Evolutionary conservation across 2,329 filamentous ascomycete genomes (phyloP).

Genomic region (Talaromyces rugulosus): DNA sequence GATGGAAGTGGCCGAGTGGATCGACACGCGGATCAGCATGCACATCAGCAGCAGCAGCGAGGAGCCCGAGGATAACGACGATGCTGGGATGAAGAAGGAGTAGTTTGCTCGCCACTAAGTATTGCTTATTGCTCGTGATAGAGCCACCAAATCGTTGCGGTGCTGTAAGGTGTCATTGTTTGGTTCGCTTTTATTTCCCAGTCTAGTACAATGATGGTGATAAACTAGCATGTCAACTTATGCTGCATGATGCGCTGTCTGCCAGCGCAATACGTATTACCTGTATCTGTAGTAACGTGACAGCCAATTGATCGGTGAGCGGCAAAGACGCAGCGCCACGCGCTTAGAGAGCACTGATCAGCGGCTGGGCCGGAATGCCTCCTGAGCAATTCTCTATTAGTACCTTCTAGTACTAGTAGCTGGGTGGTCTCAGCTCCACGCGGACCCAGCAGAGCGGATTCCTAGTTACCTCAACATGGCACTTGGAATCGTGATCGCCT

Average conservation of each 20-base stretch:
- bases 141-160: background rate
- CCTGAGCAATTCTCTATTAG: background rate
- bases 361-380: background rate
- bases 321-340: background rate
- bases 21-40: conserved; percentile 36
- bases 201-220: background rate
- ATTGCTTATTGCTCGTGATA: too few relatives aligned
- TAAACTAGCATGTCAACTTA: background rate
- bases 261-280: background rate
- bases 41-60: conserved; percentile 21
- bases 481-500: background rate
- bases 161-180: background rate
- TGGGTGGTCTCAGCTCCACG: background rate
- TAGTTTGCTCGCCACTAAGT: background rate
- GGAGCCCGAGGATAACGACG: conserved; percentile 15
- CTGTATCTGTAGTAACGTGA: background rate
- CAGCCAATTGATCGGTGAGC: background rate
- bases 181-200: background rate
- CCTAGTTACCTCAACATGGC: too few relatives aligned
- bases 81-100: background rate
- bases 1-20: conserved; percentile 45
- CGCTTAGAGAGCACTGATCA: background rate
- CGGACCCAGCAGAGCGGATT: too few relatives aligned
- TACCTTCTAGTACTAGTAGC: background rate
- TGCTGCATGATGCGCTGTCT: background rate